These are phyloP conservation scores for Heliosperma pusillum DNA, from an alignment of 148 eudicot species.

Conservation along the genomic window DNA sequence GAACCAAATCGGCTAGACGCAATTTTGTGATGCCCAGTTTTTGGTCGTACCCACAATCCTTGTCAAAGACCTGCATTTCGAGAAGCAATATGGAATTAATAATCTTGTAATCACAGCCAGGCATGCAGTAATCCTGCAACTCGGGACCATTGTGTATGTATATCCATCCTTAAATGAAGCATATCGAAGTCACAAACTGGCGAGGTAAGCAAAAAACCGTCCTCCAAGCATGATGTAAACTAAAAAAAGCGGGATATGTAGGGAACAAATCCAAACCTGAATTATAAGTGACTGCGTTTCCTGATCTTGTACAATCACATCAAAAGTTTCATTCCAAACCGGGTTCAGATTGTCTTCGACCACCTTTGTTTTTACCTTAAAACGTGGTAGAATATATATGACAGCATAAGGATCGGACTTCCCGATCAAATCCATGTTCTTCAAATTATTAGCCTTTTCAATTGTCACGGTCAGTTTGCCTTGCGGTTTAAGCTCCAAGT, in stretches of 20 bases:
- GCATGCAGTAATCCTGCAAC: neutral
- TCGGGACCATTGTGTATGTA: neutral
- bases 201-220: too few relatives aligned
- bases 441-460: conserved; percentile 71
- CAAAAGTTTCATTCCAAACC: conserved; percentile 84
- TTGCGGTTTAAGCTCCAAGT: conserved; percentile 96
- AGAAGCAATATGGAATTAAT: neutral
- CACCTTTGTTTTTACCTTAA: conserved; percentile 79
- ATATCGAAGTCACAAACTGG: too few relatives aligned
- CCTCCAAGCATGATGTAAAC: neutral
- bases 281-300: conserved; percentile 83
- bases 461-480: conserved; percentile 79
- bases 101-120: conserved; percentile 8
- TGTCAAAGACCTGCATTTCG: conserved; percentile 65
- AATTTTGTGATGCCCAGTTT: conserved; percentile 71
- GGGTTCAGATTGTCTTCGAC: conserved; percentile 88
- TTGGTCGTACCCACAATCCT: conserved; percentile 89
- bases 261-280: conserved; percentile 52
- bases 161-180: too few relatives aligned
- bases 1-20: conserved; percentile 54
- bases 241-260: neutral
- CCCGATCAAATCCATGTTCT: conserved; percentile 90
- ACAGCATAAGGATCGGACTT: conserved; percentile 92
- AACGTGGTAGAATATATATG: conserved; percentile 63
- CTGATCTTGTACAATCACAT: conserved; percentile 83